Evolutionary conservation across 2,329 filamentous ascomycete genomes (phyloP).

Genomic region (Cladosporium sp.): DNA sequence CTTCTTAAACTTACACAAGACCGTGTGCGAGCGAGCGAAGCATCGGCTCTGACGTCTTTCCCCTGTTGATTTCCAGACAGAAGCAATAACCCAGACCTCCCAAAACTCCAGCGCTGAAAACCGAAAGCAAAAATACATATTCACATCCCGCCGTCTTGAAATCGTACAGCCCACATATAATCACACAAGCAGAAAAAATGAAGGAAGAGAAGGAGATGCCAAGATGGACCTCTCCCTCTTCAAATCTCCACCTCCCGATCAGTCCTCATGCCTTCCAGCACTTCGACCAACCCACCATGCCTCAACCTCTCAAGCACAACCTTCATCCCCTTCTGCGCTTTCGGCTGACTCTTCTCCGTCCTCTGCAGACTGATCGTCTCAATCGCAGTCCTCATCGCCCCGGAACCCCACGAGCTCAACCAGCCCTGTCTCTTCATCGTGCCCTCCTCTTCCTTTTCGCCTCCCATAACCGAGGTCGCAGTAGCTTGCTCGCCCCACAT

Average conservation of each 20-base stretch:
- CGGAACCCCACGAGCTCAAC: slow-evolving; percentile 61
- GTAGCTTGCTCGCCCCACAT: slow-evolving; percentile 36
- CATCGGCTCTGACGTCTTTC: no score
- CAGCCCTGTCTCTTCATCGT: slow-evolving; percentile 48
- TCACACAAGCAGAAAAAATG: no score
- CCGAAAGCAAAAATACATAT: no score
- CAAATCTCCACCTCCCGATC: slow-evolving; percentile 41
- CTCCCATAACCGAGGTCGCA: slow-evolving; percentile 36
- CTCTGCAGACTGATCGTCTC: slow-evolving; percentile 73
- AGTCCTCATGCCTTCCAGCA: slow-evolving; percentile 66
- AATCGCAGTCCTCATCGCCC: slow-evolving; percentile 72
- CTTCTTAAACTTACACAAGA: no score
- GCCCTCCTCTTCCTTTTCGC: slow-evolving; percentile 45
- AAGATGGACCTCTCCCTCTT: background rate
- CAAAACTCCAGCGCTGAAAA: no score
- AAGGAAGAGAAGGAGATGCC: no score
- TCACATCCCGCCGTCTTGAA: no score
- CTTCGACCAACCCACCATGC: slow-evolving; percentile 61
- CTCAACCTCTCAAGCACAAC: slow-evolving; percentile 71
- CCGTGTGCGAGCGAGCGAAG: no score
- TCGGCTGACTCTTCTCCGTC: slow-evolving; percentile 71
- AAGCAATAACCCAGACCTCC: no score
- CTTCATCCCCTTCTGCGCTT: slow-evolving; percentile 78
- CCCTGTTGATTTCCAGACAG: no score
- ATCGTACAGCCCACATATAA: no score